Evolutionary conservation across 768 basidiomycete species (phyloP), one percentile per base, ranked within the genome.

Genomic region (Kwoniella sp.): DNA sequence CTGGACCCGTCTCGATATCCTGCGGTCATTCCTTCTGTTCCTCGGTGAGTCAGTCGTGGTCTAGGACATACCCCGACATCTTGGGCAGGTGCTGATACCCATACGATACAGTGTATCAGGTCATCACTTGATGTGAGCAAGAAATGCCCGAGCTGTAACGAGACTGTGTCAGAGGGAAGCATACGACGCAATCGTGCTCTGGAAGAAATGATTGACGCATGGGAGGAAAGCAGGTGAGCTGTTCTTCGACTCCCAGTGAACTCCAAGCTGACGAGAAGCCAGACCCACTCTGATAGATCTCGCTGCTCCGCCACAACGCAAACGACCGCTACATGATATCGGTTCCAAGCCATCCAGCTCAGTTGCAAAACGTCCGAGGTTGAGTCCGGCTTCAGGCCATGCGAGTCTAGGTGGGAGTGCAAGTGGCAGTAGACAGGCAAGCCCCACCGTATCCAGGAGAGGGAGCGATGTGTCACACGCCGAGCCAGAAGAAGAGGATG

Each of bases 21-120:
- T 89, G 88, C 65, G 88, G 87, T 0, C 88, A 90, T 63, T 84
- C 82, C 41, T 90, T 89, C 68, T 89, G 88, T 75, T 73, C 71
- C 6, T 46, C 63, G 31, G 71, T 69, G 38, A 52, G 65, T 39
- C 19, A 28, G 15, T 7, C 15, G 15, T 39, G 14, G 8, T 23
- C 26, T n/a, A n/a, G n/a, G n/a, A n/a, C n/a, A n/a, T n/a, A n/a
- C n/a, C n/a, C n/a, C n/a, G n/a, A n/a, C n/a, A n/a, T n/a, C n/a
- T n/a, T n/a, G n/a, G n/a, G n/a, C n/a, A n/a, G 22, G 9, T 20
- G 20, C n/a, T 25, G 29, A 29, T 19, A 36, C 15, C 15, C 83
- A 44, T 38, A 20, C 27, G 32, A n/a, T 28, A 29, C 50, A 89
- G 88, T 90, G 88, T 67, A 82, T 89, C 46, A 78, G 88, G 41